Base-by-base conservation (phyloP, 495 filamentous ascomycete genomes). In the Jackrogersella minutella region DNA sequence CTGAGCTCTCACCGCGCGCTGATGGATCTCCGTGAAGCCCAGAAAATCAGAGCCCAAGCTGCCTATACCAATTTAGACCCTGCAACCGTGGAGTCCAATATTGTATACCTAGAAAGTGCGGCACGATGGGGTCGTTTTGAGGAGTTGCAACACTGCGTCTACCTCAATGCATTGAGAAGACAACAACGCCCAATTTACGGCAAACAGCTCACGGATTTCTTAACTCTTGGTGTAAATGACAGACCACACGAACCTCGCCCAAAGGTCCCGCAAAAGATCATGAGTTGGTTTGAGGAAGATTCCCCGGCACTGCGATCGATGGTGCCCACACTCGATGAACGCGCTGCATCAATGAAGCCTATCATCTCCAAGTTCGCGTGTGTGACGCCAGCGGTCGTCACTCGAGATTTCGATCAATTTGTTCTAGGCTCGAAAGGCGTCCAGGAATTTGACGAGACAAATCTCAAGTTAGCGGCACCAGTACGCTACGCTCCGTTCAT, bases 291-390 rank as follows among this genome's bases (percentile, higher is more conserved):
- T 60, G 85, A 89, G 24, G 87, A 87, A 62, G 83, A 83, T 21
- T 93, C 91, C 0, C 83, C 85, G 28, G 76, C 86, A n/a, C 81
- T 97, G 26, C 82, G 81, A 24, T 84, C 85, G 5, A 90, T 96
- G 79, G 87, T 96, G 14, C 84, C 86, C 21, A 91, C 88, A 0
- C 74, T 97, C 3, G 84, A 89, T 22, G 83, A 93, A 69, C 88
- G 93, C 3, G 84, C 92, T 1, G 81, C 83, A 22, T 79, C 81
- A 1, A 84, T 96, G 79, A 86, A 92, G 64, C 84, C 86, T 1
- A 87, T 85, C n/a, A 87, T 97, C 46, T 87, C 89, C 61, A 90
- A 93, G 72, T 98, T 97, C 68, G 91, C 88, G 26, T 98, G 93
- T 64, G 87, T 97, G 51, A 98, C 94, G 0, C 94, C 94, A 0